Evolutionary conservation across 768 basidiomycete genomes (phyloP).

Genomic region (Serendipita sp.): DNA sequence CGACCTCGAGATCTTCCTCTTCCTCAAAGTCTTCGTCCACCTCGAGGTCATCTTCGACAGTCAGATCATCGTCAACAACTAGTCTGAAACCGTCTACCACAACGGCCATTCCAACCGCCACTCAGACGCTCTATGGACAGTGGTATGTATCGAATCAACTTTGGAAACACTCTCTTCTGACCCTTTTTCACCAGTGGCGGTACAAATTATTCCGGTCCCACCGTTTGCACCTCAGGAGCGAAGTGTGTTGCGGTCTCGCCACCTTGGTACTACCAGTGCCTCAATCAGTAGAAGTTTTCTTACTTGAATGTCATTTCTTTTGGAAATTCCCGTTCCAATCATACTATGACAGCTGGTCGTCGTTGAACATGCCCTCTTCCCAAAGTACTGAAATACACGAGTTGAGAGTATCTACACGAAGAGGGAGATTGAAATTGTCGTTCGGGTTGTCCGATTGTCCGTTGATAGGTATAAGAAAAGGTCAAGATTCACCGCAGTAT

Average conservation of each 20-base stretch:
- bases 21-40: background rate
- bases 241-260: background rate
- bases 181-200: background rate
- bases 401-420: no score
- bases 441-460: no score
- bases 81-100: background rate
- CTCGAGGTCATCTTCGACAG: background rate
- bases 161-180: background rate
- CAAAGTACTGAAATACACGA: no score
- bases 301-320: no score
- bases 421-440: no score
- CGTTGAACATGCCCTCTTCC: no score
- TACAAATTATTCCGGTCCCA: background rate
- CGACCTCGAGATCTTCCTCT: background rate
- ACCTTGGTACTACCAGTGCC: slow-evolving; percentile 3
- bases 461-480: no score
- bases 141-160: background rate
- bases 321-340: no score
- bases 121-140: background rate
- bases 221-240: background rate
- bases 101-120: background rate
- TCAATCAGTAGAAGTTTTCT: background rate
- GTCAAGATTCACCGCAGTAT: no score
- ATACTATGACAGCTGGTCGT: no score
- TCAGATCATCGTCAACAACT: background rate